Evolutionary conservation across 2,329 filamentous ascomycete species (phyloP), one percentile per base, ranked within the genome.

Genomic region (Aspergillus sp.): DNA sequence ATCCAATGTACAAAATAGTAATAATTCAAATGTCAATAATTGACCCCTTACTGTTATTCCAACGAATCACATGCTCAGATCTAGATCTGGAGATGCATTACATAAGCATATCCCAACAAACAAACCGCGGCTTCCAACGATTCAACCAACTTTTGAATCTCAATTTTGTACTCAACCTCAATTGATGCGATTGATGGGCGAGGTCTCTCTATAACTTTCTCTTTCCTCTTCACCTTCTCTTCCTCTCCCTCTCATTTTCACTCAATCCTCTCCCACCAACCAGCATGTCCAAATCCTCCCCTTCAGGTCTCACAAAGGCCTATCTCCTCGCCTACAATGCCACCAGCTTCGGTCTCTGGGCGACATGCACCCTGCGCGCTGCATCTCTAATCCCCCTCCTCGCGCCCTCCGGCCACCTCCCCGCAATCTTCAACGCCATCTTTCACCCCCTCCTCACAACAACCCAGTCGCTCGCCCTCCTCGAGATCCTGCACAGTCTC

Each of bases 291-390:
- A 39, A 39, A 42, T 46, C 39, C 40, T 42, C 61, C 37, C 51
- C 70, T 30, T 72, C 70, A 42, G 69, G 71, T 48, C 57, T 74
- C 49, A 83, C 81, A 65, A 77, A 72, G 44, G 72, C 70, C 61
- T 95, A 96, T 72, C 81, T 97, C 42, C 77, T 90, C 60, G 72
- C 83, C 56, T 98, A 97, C 79, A 97, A 97, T 70, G 76, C 82
- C 57, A 61, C 84, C 52, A 94, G 85, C 42, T 81, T 89, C 48
- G 64, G 82, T 19, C 79, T 91, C 42, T 98, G 93, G 93, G 70
- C 78, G 33, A 79, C 81, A 12, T 83, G 96, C 42, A 79, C 96
- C 33, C 77, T 79, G 43, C 81, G 87, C 47, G 83, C 86, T 3
- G 57, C 83, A 27, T 68, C 82, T 43, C 75, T 85, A 19, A 62